Evolutionary conservation across 1,139 yeast genomes (phyloP).

Genomic region (Geotrichum citri-aurantii): DNA sequence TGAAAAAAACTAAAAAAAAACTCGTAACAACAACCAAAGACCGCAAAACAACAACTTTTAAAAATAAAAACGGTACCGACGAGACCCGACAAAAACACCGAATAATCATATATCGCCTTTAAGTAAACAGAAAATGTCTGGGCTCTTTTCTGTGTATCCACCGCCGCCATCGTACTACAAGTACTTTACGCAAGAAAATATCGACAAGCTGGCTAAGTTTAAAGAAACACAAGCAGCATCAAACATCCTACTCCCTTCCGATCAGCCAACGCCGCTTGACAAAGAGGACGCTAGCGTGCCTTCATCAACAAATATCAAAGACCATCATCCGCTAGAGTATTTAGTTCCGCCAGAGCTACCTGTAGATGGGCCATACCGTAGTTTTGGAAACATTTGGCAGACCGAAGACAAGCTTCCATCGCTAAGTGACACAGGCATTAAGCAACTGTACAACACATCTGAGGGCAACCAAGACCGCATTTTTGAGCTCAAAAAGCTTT

Average conservation of each 20-base stretch:
- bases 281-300: slow-evolving; percentile 2
- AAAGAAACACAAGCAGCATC: slow-evolving; percentile 13
- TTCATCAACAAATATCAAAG: slow-evolving; percentile 12
- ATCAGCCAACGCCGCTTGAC: slow-evolving; percentile 1
- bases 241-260: neutral
- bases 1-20: neutral
- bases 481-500: slow-evolving; percentile 59
- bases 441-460: slow-evolving; percentile 46
- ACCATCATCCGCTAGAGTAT: slow-evolving; percentile 40
- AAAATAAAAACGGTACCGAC: neutral
- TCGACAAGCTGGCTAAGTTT: slow-evolving; percentile 38
- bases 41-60: neutral
- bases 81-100: neutral
- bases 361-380: slow-evolving; percentile 50
- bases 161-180: slow-evolving; percentile 78
- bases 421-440: slow-evolving; percentile 60
- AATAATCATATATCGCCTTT: neutral
- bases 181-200: slow-evolving; percentile 60
- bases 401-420: slow-evolving; percentile 64
- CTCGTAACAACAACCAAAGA: neutral
- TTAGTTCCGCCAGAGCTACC: slow-evolving; percentile 67
- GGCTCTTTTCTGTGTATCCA: slow-evolving; percentile 63
- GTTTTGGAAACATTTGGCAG: slow-evolving; percentile 81
- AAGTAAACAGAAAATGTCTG: slow-evolving; percentile 25
- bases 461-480: slow-evolving; percentile 41